Evolutionary conservation across 768 basidiomycete species (phyloP).

Genomic region (Psilocybe cyanescens): DNA sequence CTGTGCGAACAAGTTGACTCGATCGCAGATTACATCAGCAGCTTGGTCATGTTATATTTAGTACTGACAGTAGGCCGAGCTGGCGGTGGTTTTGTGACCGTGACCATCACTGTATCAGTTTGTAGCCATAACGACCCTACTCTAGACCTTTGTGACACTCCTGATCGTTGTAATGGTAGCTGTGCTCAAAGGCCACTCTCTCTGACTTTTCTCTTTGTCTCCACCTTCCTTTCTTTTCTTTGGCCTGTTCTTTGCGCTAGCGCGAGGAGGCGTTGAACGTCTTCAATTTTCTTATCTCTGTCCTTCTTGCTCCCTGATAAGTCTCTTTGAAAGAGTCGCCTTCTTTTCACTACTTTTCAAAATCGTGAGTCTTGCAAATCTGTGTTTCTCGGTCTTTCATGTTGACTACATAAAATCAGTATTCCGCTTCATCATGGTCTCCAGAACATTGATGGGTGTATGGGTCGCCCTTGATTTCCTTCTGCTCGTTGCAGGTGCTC

Average conservation of each 20-base stretch:
- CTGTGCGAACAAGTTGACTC: conserved; percentile 7
- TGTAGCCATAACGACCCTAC: conserved; percentile 17
- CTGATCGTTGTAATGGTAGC: background rate
- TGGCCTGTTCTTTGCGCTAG: conserved; percentile 43
- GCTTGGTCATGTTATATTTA: background rate
- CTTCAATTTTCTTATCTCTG: conserved; percentile 43
- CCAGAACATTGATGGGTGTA: conserved; percentile 66
- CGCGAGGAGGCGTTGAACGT: conserved; percentile 74
- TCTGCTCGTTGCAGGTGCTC: conserved; percentile 69
- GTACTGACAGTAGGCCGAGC: background rate
- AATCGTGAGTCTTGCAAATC: conserved; percentile 10
- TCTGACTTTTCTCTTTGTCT: conserved; percentile 20
- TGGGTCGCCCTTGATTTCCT: conserved; percentile 76
- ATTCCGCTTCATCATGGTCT: conserved; percentile 59
- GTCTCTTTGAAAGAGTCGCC: conserved; percentile 57
- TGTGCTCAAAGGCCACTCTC: conserved; percentile 1
- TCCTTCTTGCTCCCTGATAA: conserved; percentile 31
- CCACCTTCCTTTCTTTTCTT: conserved; percentile 30
- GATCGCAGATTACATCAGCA: conserved; percentile 7
- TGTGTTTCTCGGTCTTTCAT: conserved; percentile 3
- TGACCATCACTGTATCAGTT: background rate
- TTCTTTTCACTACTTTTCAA: conserved; percentile 22
- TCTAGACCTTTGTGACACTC: background rate
- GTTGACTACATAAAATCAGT: conserved; percentile 13
- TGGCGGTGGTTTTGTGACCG: conserved; percentile 1